Base-by-base conservation (phyloP, 345 rosid genomes). In the Noccaea bulbosa region DNA sequence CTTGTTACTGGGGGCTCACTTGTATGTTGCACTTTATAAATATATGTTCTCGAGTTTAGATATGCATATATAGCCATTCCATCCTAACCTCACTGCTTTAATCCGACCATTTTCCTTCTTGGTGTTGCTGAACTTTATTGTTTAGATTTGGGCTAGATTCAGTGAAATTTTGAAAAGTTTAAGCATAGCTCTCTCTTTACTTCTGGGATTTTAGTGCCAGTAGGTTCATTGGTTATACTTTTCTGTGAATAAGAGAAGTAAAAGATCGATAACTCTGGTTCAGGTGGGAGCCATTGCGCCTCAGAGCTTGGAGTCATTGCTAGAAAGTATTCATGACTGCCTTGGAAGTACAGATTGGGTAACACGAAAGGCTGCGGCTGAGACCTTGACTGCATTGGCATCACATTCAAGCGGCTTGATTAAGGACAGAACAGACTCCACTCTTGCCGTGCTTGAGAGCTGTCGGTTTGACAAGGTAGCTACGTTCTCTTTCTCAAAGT, bases 261-360 rank as follows among this genome's bases (percentile, higher is more conserved):
- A 72, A 2, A 54, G 50, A 51, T 15, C 50, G 69, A 46, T 71
- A 30, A 63, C 7, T 41, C 62, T 73, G 38, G 67, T 83, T 72
- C 88, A 95, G 98, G 97, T 85, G 49, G 97, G 92, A 78, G 93
- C 97, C 53, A 84, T 95, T 81, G 85, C 91, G 56, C 97, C 91
- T 8, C 97, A 83, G 67, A 89, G 90, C 69, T 76, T 95, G 74
- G 94, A 87, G 14, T 70, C 87, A 22, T 80, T 95, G 82, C 77
- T 95, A 75, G 94, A 92, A 72, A 82, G 84, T 70, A 90, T 92
- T 63, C 93, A 87, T 68, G 97, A 87, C 14, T 92, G 96, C 81
- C 88, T 95, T 61, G 86, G 92, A 49, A 95, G 91, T 83, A 70
- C 97, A 66, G 99, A 95, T 81, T 95, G 98, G 99, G 92, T 83